Conservation (phyloP, 208 protist genomes). For the Leishmania major region DNA sequence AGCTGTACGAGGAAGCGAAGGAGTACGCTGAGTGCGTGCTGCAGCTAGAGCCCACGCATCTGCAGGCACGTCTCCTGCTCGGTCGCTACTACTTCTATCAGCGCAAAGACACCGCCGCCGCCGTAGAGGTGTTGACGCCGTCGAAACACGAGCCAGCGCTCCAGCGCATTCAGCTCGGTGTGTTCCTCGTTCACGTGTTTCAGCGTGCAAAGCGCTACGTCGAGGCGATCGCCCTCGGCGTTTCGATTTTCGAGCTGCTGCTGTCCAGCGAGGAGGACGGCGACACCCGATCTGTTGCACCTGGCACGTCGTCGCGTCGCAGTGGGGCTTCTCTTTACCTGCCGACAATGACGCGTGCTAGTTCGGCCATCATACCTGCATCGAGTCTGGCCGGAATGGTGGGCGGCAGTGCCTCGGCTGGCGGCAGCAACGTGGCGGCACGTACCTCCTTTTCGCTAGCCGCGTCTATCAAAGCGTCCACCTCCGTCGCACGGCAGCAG, state of each 20-base stretch:
- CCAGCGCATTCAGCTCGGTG: constrained; percentile 83
- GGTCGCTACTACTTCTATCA: constrained; percentile 75
- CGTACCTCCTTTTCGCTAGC: constrained; percentile 70
- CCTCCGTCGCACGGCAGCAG: constrained; percentile 66
- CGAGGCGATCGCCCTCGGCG: constrained; percentile 80
- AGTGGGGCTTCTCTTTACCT: constrained; percentile 51
- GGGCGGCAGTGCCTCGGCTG: constrained; percentile 17
- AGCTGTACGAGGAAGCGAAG: constrained; percentile 34
- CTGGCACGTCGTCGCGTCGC: constrained; percentile 44
- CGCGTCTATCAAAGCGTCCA: constrained; percentile 73
- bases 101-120: constrained; percentile 44
- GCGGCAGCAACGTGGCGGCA: constrained; percentile 22
- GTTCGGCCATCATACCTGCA: constrained; percentile 85
- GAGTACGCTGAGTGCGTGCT: constrained; percentile 44
- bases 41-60: constrained; percentile 61
- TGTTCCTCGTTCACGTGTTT: constrained; percentile 75
- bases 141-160: constrained; percentile 63
- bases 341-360: constrained; percentile 80
- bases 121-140: constrained; percentile 68
- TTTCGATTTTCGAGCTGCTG: constrained; percentile 85
- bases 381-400: constrained; percentile 58
- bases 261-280: constrained; percentile 82
- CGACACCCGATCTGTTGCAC: constrained; percentile 78
- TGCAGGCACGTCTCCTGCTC: constrained; percentile 77
- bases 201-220: constrained; percentile 59